phyloP scores from a whole-genome alignment of 2,329 filamentous ascomycete species.

The Purpureocillium takamizusanense region DNA sequence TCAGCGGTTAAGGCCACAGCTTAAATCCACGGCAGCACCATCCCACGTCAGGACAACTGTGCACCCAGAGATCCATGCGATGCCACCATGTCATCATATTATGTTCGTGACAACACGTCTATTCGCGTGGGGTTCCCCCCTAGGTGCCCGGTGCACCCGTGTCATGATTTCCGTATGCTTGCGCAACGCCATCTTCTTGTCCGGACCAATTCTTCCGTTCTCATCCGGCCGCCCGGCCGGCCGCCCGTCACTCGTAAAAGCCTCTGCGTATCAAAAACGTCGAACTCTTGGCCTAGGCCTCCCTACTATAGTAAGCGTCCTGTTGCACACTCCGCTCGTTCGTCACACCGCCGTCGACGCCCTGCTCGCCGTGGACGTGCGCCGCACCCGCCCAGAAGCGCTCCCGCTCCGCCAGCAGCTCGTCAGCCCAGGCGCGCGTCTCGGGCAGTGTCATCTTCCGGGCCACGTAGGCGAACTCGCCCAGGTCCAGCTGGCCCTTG shows the following conservation, averaged over 20 bases:
- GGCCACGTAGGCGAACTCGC: slow-evolving; percentile 79
- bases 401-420: slow-evolving; percentile 68
- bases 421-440: slow-evolving; percentile 69
- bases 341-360: slow-evolving; percentile 26
- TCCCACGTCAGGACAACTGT: no score
- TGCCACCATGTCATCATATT: no score
- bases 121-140: no score
- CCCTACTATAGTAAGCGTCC: slow-evolving; percentile 38
- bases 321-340: slow-evolving; percentile 29
- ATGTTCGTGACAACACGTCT: no score
- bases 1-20: no score
- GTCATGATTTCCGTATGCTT: slow-evolving; percentile 2
- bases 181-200: slow-evolving; percentile 1
- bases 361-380: slow-evolving; percentile 37
- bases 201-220: no score
- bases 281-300: background rate
- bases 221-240: no score
- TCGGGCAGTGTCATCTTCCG: slow-evolving; percentile 65
- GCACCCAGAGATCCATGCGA: no score
- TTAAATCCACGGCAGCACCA: no score
- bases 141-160: no score
- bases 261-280: no score
- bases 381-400: slow-evolving; percentile 55
- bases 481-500: slow-evolving; percentile 60
- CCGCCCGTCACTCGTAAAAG: no score